Base-by-base conservation (phyloP, 495 filamentous ascomycete genomes). In the Penicillium pulvis region DNA sequence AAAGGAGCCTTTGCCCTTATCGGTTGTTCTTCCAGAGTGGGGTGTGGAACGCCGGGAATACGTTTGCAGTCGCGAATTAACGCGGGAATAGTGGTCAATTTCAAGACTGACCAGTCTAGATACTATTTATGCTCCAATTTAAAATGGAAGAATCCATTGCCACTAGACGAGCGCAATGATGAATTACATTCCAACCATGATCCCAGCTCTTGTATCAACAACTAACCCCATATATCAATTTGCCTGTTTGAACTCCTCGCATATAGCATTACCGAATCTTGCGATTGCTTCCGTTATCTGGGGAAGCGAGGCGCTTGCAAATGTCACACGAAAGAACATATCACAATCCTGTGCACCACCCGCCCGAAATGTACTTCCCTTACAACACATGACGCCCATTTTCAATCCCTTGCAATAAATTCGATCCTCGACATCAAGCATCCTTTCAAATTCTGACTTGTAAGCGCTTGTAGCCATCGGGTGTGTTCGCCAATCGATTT, bases 1-100 rank as follows among this genome's bases (percentile, higher is more conserved):
- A 20, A 17, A 61, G 11, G 17, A 51, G 33, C 62, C 66, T 11
- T 50, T 59, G 10, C 70, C 75, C 23, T 56, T 77, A 58, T 75
- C 75, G 24, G 53, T 57, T 10, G 46, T 75, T 49, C 36, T 55
- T 51, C 68, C 69, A 12, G 47, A 60, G 16, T 77, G 71, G 68
- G 74, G 52, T 30, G 31, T 54, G 9, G 74, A 74, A 63, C 70
- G 65, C 24, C 60, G 68, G 56, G 49, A 70, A 47, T 77, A 77
- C 42, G 67, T 75, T 59, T 33, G 49, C 16, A 55, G 58, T 55
- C 59, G 70, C 2, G 56, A 63, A 23, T 47, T 26, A 10, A 54
- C 57, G 31, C 51, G 57, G 9, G 57, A 53, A 48, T 53, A 48
- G 30, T 35, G 10, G 1, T 19, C 42, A 44, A 23, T 23, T 23